A percentile compares a stretch with the other conserved stretches of the same genome.
Conservation (phyloP, 805 yeast species). For the Maudiozyma barnettii region DNA sequence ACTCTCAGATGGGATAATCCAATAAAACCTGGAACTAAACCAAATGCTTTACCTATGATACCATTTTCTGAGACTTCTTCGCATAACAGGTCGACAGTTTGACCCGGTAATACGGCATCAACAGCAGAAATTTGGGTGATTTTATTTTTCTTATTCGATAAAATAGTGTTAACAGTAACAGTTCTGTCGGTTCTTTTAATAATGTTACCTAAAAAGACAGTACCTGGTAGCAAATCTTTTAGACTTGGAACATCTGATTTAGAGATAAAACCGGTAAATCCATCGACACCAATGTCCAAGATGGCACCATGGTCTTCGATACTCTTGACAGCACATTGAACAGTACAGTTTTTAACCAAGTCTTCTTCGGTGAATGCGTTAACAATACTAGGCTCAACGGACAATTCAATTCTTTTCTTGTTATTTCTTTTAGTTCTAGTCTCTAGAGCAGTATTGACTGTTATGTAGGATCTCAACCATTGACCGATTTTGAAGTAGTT, state of each 20-base stretch:
- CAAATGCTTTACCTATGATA: constrained; percentile 60
- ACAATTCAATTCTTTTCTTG: constrained; percentile 58
- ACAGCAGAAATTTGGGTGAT: constrained; percentile 54
- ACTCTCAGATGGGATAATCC: constrained; percentile 56
- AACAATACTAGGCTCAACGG: constrained; percentile 64
- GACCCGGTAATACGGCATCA: constrained; percentile 82
- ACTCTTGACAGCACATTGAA: constrained; percentile 72
- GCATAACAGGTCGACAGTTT: constrained; percentile 62
- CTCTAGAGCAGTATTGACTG: constrained; percentile 39
- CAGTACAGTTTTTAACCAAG: constrained; percentile 43
- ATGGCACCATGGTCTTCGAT: constrained; percentile 90
- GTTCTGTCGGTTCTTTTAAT: constrained; percentile 36
- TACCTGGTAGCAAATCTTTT: constrained; percentile 44
- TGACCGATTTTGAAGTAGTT: constrained; percentile 61
- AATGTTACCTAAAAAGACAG: constrained; percentile 57
- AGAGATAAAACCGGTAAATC: constrained; percentile 62
- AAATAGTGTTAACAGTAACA: constrained; percentile 45
- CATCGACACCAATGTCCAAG: constrained; percentile 55
- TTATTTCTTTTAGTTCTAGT: constrained; percentile 30
- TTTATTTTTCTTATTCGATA: constrained; percentile 37
- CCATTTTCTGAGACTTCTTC: constrained; percentile 55
- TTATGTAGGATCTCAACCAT: constrained; percentile 78
- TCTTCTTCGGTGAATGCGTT: constrained; percentile 64
- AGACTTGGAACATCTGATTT: constrained; percentile 48
- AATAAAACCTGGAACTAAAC: constrained; percentile 63